Evolutionary conservation across 495 filamentous ascomycete genomes (phyloP).

Genomic region (Aspergillus affinis): DNA sequence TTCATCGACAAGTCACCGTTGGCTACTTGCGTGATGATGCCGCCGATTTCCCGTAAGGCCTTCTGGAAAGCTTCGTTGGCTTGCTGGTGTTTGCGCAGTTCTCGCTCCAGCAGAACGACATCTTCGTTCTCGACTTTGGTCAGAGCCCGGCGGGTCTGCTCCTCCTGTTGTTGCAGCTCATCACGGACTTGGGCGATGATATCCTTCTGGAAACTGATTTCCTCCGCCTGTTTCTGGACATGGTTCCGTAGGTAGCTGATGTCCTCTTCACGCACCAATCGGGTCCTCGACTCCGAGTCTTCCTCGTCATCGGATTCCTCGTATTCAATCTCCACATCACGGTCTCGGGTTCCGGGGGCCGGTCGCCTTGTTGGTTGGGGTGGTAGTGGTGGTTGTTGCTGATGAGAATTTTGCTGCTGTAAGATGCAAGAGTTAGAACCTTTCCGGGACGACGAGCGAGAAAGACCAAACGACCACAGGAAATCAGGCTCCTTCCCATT

Average conservation of each 20-base stretch:
- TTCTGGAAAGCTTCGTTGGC: conserved; percentile 99
- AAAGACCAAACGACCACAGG: conserved; percentile 41
- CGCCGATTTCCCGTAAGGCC: conserved; percentile 92
- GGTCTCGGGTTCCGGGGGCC: conserved; percentile 26
- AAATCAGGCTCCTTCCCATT: conserved; percentile 38
- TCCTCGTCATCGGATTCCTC: conserved; percentile 46
- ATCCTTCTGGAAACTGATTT: conserved; percentile 70
- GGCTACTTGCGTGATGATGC: conserved; percentile 93
- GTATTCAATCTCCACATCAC: conserved; percentile 36
- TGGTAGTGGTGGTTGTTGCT: conserved; percentile 25
- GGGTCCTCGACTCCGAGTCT: conserved; percentile 36
- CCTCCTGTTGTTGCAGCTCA: conserved; percentile 60
- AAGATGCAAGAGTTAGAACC: conserved; percentile 42
- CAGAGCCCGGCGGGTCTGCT: conserved; percentile 55
- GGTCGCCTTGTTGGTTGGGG: conserved; percentile 24
- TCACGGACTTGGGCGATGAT: conserved; percentile 70
- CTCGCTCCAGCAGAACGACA: conserved; percentile 74
- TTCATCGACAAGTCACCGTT: conserved; percentile 97
- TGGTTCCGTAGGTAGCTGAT: conserved; percentile 70
- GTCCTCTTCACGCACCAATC: conserved; percentile 63
- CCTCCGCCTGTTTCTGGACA: conserved; percentile 75
- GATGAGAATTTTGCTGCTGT: conserved; percentile 43
- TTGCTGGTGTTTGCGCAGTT: conserved; percentile 94
- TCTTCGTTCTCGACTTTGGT: conserved; percentile 62
- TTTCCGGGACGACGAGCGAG: conserved; percentile 39